Percentiles rank a stretch among this genome's conserved stretches.
These are phyloP conservation scores for Grosmannia penicillata DNA, from an alignment of 2,329 filamentous ascomycete genomes.

Conservation along the genomic window DNA sequence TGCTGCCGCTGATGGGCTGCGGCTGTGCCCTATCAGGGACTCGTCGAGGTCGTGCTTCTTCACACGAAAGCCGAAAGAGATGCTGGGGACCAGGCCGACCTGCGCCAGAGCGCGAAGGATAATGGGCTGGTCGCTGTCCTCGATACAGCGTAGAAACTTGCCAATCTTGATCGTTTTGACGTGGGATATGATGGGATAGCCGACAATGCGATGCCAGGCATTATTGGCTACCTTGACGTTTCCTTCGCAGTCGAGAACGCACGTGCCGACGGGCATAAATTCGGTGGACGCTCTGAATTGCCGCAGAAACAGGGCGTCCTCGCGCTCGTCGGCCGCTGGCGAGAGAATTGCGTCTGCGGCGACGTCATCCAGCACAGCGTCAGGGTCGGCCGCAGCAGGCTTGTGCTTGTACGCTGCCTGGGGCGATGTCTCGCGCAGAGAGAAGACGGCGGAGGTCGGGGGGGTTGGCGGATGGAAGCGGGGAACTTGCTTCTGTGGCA, in stretches of 20 bases:
- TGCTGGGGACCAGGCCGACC: slow-evolving; percentile 19
- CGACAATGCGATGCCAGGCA: slow-evolving; percentile 42
- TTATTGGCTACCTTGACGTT: slow-evolving; percentile 58
- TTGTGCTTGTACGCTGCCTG: too few species aligned
- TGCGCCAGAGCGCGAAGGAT: slow-evolving; percentile 27
- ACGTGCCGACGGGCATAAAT: slow-evolving; percentile 60
- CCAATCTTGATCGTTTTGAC: slow-evolving; percentile 1
- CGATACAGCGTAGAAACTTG: slow-evolving; percentile 26
- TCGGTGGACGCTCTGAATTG: slow-evolving; percentile 58
- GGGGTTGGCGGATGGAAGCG: not conserved
- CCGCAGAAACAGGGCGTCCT: slow-evolving; percentile 31
- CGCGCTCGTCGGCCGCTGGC: not conserved
- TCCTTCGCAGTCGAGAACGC: slow-evolving; percentile 50
- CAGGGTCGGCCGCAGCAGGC: too few species aligned
- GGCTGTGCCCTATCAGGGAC: too few species aligned
- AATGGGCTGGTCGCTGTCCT: slow-evolving; percentile 28
- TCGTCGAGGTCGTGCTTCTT: slow-evolving; percentile 13
- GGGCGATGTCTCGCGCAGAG: not conserved
- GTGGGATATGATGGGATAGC: slow-evolving; percentile 18
- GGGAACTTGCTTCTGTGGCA: not conserved
- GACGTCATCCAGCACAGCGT: not conserved
- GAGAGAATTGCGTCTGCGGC: too few species aligned
- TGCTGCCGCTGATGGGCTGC: too few species aligned
- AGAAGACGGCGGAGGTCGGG: slow-evolving; percentile 1
- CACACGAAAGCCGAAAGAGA: slow-evolving; percentile 33